Evolutionary conservation across 2,329 filamentous ascomycete species (phyloP), one percentile per base, ranked within the genome.

Genomic region (Neofusicoccum cordaticola): DNA sequence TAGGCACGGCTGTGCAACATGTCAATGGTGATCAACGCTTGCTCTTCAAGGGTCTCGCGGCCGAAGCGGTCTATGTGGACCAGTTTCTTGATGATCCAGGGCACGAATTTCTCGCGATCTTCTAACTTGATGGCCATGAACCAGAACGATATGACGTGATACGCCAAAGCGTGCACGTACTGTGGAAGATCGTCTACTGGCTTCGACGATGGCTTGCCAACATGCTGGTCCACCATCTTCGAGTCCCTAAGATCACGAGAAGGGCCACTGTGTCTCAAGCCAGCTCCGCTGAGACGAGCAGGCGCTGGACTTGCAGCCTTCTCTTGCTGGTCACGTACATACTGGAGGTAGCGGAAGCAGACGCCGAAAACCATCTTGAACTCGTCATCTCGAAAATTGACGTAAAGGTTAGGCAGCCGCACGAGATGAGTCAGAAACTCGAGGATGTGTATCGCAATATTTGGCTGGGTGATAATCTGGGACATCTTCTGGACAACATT

Each of bases 91-190:
- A 91, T 90, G 68, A 99, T 97, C 91, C 92, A 97, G 34, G 88
- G 88, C 60, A 97, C 93, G 69, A 96, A 89, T 67, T 87, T 91
- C 39, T 89, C 86, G 58, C 95, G 88, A 73, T 97, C 93, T 42
- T 89, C 86, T 60, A 97, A 84, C 72, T 92, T 94, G 70, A 99
- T 77, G 0, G 93, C 91, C 69, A 99, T 84, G 74, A 98, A 99
- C 95, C 95, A 99, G 74, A 96, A 97, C 1, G 93, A 90, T 69
- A 99, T 93, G 70, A 97, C 92, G 74, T 98, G 93, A 74, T 97
- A 97, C 8, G 94, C 94, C 61, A 98, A 82, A 1, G 93, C 91
- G 75, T 96, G 95, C 31, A 99, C 92, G 74, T 99, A 99, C 76
- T 95, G 91, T 4, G 93, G 93, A 57, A 97, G 83, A 68, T 95